Evolutionary conservation across 2,329 filamentous ascomycete species (phyloP).

Genomic region (Aspergillus novofumigatus): DNA sequence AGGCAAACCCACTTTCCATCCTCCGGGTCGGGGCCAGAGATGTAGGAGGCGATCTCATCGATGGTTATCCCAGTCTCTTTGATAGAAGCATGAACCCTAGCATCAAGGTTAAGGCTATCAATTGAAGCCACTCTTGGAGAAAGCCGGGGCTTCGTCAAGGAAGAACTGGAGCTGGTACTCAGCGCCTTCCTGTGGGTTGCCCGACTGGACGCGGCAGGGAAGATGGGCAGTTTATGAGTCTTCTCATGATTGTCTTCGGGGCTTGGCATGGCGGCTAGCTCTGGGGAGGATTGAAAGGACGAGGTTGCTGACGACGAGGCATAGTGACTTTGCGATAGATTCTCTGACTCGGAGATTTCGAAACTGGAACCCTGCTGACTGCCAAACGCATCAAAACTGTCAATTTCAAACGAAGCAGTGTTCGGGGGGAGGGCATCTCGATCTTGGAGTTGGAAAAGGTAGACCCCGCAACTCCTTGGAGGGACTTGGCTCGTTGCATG

Average conservation of each 20-base stretch:
- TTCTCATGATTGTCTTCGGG: constrained; percentile 20
- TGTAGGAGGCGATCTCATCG: constrained; percentile 76
- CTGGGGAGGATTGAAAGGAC: constrained; percentile 50
- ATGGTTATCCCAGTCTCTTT: constrained; percentile 79
- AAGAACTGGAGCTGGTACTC: constrained; percentile 16
- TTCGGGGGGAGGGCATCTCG: constrained; percentile 54
- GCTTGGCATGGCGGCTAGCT: constrained; percentile 44
- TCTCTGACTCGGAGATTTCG: constrained; percentile 23
- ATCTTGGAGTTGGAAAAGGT: constrained; percentile 36
- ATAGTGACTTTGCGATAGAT: constrained; percentile 39
- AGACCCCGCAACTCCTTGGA: constrained; percentile 42
- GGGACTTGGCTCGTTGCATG: constrained; percentile 45
- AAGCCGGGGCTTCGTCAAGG: constrained; percentile 33
- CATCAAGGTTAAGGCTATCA: constrained; percentile 48
- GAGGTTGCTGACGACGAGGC: constrained; percentile 43
- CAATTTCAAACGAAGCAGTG: constrained; percentile 44
- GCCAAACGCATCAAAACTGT: constrained; percentile 50
- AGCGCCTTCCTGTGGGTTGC: constrained; percentile 17
- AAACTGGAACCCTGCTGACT: constrained; percentile 45
- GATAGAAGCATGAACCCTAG: constrained; percentile 58
- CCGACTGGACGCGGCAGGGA: constrained; percentile 22
- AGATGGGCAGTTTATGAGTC: constrained; percentile 29
- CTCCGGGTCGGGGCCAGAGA: constrained; percentile 65
- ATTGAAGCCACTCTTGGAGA: constrained; percentile 44
- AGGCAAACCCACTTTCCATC: constrained; percentile 76